Evolutionary conservation across 352 stramenopile genomes (phyloP), one percentile per base, ranked within the genome.

Genomic region (Phytophthora kernoviae): DNA sequence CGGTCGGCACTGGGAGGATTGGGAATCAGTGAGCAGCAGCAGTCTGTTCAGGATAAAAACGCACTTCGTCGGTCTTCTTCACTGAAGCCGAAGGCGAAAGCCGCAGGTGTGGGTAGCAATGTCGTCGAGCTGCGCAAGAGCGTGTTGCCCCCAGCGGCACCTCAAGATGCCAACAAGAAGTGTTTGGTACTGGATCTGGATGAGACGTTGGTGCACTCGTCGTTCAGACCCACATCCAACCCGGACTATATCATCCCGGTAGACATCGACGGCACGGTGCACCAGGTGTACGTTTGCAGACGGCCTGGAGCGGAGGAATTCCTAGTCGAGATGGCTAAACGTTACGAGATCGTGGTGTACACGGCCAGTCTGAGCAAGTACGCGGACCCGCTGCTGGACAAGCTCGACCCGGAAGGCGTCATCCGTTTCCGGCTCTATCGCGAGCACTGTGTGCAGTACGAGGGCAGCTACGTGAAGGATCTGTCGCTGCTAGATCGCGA

Each of bases 311-410:
- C 98, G 1, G 93, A 99, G 52, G 80, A 98, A 55, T 99, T 99
- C 72, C 82, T 99, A 14, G 41, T 94, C 7, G 81, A 96, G 57
- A 96, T 99, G 83, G 84, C 91, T 9, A 95, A 98, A 59, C 61
- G 96, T 60, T 99, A 98, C 71, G 96, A 99, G 74, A 95, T 99
- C 61, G 90, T 99, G 26, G 82, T 99, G 26, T 99, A 98, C 79
- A 99, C 96, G 5, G 97, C 97, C 10, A 97, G 81, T 73, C 77
- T 99, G 18, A 97, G 93, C 70, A 98, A 86, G 74, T 99, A 99
- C 71, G 97, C 97, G 6, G 92, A 98, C 70, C 95, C 94, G 8
- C 77, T 99, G 14, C 79, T 99, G 1, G 96, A 99, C 75, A 68
- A 96, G 51, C 81, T 99, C 20, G 96, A 98, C 79, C 87, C 84